Conservation (phyloP, 2,329 filamentous ascomycete species). For the Sporothrix inflata region DNA sequence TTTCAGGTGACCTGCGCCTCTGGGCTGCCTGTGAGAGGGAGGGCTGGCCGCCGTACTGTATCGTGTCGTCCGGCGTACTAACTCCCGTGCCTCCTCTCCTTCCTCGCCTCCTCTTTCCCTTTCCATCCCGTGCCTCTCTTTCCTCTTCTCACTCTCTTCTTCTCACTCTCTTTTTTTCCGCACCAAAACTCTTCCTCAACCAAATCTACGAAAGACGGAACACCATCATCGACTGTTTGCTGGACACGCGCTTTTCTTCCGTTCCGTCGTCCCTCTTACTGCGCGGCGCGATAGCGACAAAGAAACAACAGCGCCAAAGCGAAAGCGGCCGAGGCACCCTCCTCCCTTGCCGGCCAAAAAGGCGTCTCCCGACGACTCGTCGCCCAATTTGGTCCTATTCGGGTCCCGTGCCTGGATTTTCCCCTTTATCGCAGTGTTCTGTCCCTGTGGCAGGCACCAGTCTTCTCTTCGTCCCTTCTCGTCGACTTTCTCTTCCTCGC, state of each 20-base stretch:
- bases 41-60: not conserved
- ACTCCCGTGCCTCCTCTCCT: not conserved
- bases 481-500: not conserved
- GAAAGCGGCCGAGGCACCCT: conserved; percentile 11
- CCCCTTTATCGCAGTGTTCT: not conserved
- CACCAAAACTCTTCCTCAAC: not conserved
- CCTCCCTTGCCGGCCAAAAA: conserved; percentile 18
- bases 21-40: not conserved
- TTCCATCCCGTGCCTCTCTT: not conserved
- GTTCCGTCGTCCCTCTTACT: not conserved
- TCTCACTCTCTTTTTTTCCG: not conserved
- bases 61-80: not conserved
- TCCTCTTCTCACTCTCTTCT: not conserved
- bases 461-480: not conserved
- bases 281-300: conserved; percentile 2
- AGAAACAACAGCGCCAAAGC: conserved; percentile 8
- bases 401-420: not conserved
- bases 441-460: not conserved
- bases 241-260: not conserved
- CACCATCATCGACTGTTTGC: not conserved
- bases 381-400: conserved; percentile 20
- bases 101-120: not conserved
- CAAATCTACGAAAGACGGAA: not conserved
- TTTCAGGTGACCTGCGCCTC: conserved; percentile 24
- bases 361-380: conserved; percentile 2